Conservation (phyloP, 1,284 basidiomycete genomes). For the Fomitopsis betulina region DNA sequence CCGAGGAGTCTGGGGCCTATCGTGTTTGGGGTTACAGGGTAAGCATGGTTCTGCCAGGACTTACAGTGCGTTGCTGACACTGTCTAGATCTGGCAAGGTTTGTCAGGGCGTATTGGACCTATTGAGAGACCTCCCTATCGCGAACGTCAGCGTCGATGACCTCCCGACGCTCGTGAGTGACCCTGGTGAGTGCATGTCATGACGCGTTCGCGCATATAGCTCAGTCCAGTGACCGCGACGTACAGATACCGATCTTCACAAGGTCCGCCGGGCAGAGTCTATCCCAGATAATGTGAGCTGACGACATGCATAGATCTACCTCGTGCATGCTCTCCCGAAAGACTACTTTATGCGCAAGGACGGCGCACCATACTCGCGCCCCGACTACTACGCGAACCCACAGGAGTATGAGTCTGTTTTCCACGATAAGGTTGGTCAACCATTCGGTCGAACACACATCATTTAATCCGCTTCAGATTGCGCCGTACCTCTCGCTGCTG, state of each 20-base stretch:
- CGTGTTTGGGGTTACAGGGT: constrained; percentile 84
- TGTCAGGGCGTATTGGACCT: constrained; percentile 72
- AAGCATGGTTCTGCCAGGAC: constrained; percentile 10
- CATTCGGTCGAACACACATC: neutral
- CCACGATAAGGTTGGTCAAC: constrained; percentile 48
- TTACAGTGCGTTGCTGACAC: neutral
- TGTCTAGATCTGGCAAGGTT: constrained; percentile 60
- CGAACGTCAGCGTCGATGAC: constrained; percentile 52
- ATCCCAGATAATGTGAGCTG: neutral
- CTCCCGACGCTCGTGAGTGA: constrained; percentile 50
- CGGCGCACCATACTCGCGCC: constrained; percentile 55
- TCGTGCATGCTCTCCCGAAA: constrained; percentile 66
- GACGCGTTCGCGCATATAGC: neutral
- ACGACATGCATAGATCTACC: constrained; percentile 55
- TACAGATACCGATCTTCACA: constrained; percentile 49
- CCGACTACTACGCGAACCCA: constrained; percentile 71
- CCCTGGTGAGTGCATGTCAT: constrained; percentile 36
- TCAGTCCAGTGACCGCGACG: neutral
- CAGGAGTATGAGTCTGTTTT: constrained; percentile 66
- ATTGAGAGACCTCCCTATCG: constrained; percentile 65
- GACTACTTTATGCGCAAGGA: constrained; percentile 65
- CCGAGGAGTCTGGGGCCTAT: constrained; percentile 68
- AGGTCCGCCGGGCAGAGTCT: constrained; percentile 35
- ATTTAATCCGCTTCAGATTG: constrained; percentile 45
- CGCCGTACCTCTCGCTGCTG: constrained; percentile 79